Evolutionary conservation across 2,329 filamentous ascomycete genomes (phyloP), one percentile per base, ranked within the genome.

Genomic region (Calonectria pseudoturangicola): DNA sequence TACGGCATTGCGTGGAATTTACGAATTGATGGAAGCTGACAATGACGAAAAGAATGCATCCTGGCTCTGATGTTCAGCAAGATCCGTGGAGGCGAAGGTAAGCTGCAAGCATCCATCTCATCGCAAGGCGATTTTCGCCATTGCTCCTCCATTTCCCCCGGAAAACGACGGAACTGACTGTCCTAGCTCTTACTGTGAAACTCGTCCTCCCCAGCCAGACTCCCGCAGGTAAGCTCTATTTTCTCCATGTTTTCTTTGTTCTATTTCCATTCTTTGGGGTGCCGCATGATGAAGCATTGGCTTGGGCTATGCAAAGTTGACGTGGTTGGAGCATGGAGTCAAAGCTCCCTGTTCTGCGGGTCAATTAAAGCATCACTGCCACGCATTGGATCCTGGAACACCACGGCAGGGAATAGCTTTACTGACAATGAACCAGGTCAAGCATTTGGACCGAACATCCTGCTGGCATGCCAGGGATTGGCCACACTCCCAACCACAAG

Each of bases 381-480:
- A 68, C 47, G 21, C 13, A 18, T 3, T 30, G 36, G 45, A 60
- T 68, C 27, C 58, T 47, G 10, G 56, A 18, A 45, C 30, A 60
- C 30, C 21, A 48, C 8, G 10, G 28, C 56, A 68, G 43, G 51
- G 45, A 62, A 36, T 25, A 56, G 27, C 30, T 68, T 58, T 47
- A 51, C 73, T 79, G 63, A 79, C 51, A 51, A 16, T 58, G 36
- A 30, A 25, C 7, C 68, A 80, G 78, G 51, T 74, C 78, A 33
- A 79, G 75, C 58, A 50, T 77, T 16, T 79, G 74, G 77, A 73
- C 72, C 10, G 78, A 80, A 3, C 74, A 80, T 47, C 68, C 66
- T 25, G 67, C 63, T 28, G 50, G 67, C 13, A n/a, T 69, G 28
- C 71, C 66, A 28, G 72, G 71, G 48, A 39, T 62, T 30, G 51